Conservation (phyloP, 331 rosid species). For the Saraca asoca region DNA sequence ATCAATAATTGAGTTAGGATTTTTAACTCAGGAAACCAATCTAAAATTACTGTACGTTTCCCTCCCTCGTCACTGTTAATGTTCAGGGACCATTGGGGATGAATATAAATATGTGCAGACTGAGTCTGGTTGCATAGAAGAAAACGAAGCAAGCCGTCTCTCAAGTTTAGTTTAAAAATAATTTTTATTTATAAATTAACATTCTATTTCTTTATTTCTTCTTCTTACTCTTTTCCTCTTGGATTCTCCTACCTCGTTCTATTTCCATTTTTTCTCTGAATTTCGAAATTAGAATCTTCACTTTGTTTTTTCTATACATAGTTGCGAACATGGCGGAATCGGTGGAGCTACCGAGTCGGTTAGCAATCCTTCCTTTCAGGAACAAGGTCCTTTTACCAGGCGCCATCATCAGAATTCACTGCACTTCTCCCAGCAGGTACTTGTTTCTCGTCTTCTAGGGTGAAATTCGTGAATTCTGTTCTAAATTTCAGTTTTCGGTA, state of each 20-base stretch:
- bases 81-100: too few species aligned
- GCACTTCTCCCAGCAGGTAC: conserved; percentile 95
- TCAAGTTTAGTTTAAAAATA: too few species aligned
- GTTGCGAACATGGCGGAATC: conserved; percentile 66
- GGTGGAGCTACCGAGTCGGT: conserved; percentile 87
- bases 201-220: too few species aligned
- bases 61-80: too few species aligned
- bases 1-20: too few species aligned
- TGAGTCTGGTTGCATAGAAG: too few species aligned
- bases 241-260: conserved; percentile 4
- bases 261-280: background rate
- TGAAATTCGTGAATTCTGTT: background rate
- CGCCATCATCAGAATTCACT: conserved; percentile 91
- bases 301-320: conserved; percentile 16
- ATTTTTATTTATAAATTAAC: too few species aligned
- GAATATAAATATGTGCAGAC: too few species aligned
- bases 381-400: conserved; percentile 97
- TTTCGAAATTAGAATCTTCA: background rate
- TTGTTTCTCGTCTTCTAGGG: background rate
- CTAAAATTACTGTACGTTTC: too few species aligned
- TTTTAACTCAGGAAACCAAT: too few species aligned
- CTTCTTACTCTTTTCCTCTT: background rate
- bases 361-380: conserved; percentile 91
- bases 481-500: background rate
- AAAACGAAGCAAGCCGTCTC: too few species aligned